phyloP scores from a whole-genome alignment of 2,329 filamentous ascomycete genomes.

The Colletotrichum sp. region DNA sequence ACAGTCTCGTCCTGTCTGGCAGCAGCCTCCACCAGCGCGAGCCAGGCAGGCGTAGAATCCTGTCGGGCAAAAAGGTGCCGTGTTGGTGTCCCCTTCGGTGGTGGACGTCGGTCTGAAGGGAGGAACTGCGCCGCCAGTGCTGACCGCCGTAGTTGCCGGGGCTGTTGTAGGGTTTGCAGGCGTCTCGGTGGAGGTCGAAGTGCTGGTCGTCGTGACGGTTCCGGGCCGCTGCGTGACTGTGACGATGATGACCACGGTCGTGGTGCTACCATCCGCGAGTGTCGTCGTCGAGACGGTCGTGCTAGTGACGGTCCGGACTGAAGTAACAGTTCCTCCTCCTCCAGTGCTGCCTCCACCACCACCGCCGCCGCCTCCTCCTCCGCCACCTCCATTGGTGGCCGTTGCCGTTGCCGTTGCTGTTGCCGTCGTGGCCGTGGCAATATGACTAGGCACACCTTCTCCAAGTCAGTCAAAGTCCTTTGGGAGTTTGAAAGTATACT shows the following conservation, averaged over 20 bases:
- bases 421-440: slow-evolving; percentile 21
- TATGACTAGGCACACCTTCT: slow-evolving; percentile 38
- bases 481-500: slow-evolving; percentile 34
- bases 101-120: slow-evolving; percentile 53
- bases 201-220: slow-evolving; percentile 29
- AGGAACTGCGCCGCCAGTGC: slow-evolving; percentile 45
- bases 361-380: not conserved
- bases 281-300: slow-evolving; percentile 25
- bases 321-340: slow-evolving; percentile 25
- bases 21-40: slow-evolving; percentile 83
- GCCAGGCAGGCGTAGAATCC: slow-evolving; percentile 93
- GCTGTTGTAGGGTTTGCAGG: slow-evolving; percentile 43
- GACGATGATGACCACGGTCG: slow-evolving; percentile 46
- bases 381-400: not conserved
- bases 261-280: slow-evolving; percentile 34
- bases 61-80: slow-evolving; percentile 69
- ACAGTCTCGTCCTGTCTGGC: slow-evolving; percentile 86
- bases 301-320: slow-evolving; percentile 35
- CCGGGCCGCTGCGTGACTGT: slow-evolving; percentile 40
- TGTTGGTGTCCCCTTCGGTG: slow-evolving; percentile 35
- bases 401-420: slow-evolving; percentile 25
- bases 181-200: slow-evolving; percentile 42
- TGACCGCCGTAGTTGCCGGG: slow-evolving; percentile 40
- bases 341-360: not conserved
- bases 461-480: slow-evolving; percentile 1